Conservation (phyloP, 2,329 filamentous ascomycete species). For the Torrubiella hemipterigena region DNA sequence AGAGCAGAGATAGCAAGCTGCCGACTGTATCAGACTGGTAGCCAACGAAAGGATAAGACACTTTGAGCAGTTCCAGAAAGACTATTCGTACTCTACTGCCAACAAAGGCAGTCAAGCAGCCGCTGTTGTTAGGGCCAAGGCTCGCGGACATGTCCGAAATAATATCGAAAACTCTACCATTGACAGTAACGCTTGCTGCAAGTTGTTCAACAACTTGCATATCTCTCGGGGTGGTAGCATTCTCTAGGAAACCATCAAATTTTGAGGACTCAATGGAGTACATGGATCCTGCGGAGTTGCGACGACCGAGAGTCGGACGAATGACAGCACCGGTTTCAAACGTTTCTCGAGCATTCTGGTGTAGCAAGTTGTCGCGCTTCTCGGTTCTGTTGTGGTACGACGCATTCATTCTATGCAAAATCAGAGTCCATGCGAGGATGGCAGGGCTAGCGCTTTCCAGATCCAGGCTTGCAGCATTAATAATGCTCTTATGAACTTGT, state of each 20-base stretch:
- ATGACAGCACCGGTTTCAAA: conserved; percentile 36
- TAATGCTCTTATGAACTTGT: conserved; percentile 60
- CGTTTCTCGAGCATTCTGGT: conserved; percentile 45
- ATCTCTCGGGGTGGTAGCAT: conserved; percentile 36
- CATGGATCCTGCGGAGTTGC: conserved; percentile 50
- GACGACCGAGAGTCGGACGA: conserved; percentile 28
- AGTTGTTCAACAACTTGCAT: conserved; percentile 38
- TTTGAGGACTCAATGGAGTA: conserved; percentile 49
- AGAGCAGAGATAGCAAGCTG: conserved; percentile 53
- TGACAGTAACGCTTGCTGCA: conserved; percentile 33
- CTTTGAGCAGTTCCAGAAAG: conserved; percentile 60
- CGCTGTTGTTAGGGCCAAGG: conserved; percentile 31
- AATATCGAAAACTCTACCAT: conserved; percentile 40
- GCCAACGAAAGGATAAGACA: conserved; percentile 52
- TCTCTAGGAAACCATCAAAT: conserved; percentile 45
- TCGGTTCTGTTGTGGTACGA: conserved; percentile 52
- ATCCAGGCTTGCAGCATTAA: conserved; percentile 42
- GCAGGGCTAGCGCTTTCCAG: conserved; percentile 58
- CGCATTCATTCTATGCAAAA: conserved; percentile 57
- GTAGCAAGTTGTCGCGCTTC: conserved; percentile 43
- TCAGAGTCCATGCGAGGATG: conserved; percentile 69
- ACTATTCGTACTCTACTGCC: conserved; percentile 50
- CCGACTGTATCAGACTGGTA: conserved; percentile 63
- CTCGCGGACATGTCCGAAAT: conserved; percentile 36
- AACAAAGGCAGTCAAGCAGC: conserved; percentile 40